Evolutionary conservation across 495 filamentous ascomycete species (phyloP).

Genomic region (Talaromyces stipitatus): DNA sequence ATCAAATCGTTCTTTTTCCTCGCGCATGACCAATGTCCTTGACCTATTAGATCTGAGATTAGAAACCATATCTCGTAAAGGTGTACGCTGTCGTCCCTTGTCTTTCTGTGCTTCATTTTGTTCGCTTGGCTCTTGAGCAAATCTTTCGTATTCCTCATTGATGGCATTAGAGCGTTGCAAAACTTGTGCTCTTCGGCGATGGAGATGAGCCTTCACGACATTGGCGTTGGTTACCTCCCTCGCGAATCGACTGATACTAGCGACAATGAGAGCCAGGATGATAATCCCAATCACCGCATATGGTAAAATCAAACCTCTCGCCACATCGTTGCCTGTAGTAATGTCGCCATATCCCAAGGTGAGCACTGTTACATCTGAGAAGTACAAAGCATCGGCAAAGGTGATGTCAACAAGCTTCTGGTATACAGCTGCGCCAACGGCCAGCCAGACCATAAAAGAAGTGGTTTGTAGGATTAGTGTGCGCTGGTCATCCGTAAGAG

Average conservation of each 20-base stretch:
- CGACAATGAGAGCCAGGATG: conserved; percentile 79
- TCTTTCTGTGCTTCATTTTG: not conserved
- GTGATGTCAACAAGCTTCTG: conserved; percentile 35
- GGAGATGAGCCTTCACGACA: conserved; percentile 56
- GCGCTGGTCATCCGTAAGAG: conserved; percentile 63
- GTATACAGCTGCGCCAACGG: conserved; percentile 53
- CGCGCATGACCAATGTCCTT: conserved; percentile 25
- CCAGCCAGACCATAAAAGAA: conserved; percentile 54
- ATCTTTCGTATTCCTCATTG: conserved; percentile 8
- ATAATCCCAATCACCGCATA: conserved; percentile 81
- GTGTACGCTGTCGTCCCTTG: not conserved
- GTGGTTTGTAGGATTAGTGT: conserved; percentile 60
- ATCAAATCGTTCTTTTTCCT: conserved; percentile 64
- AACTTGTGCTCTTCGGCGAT: conserved; percentile 48
- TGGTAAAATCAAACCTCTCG: conserved; percentile 65
- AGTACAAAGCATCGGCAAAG: conserved; percentile 54
- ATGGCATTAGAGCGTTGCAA: conserved; percentile 46
- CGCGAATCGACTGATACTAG: conserved; percentile 68
- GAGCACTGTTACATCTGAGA: conserved; percentile 57
- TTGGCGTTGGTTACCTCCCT: conserved; percentile 57
- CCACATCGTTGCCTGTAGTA: conserved; percentile 35
- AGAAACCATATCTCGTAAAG: conserved; percentile 4
- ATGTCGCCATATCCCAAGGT: conserved; percentile 63
- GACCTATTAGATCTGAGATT: conserved; percentile 8
- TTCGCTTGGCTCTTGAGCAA: not conserved